A percentile compares a stretch with the other conserved stretches of the same genome.
Evolutionary conservation across 176 grass and related monocot species (phyloP).

Genomic region (Rhynchospora breviuscula): DNA sequence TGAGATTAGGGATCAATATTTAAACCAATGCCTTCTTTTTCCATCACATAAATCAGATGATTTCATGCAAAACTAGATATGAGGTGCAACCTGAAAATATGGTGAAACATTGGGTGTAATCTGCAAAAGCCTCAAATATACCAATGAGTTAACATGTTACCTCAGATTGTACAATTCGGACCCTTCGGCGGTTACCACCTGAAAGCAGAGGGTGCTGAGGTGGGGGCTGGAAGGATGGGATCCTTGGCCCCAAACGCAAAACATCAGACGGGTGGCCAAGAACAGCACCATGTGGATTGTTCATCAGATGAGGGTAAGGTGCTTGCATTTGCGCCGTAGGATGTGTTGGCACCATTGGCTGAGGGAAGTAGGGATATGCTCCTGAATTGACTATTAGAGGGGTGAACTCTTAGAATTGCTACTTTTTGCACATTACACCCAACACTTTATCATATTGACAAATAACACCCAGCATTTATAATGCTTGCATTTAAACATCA

Average conservation of each 20-base stretch:
- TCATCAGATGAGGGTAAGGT: slow-evolving; percentile 9
- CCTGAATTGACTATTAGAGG: slow-evolving; percentile 19
- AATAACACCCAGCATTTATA: neutral
- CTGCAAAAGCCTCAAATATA: neutral
- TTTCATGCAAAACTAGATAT: slow-evolving; percentile 3
- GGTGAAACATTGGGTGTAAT: neutral
- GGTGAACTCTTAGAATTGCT: slow-evolving; percentile 10
- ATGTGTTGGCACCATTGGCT: slow-evolving; percentile 20
- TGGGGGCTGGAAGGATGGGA: slow-evolving; percentile 6
- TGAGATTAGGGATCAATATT: neutral
- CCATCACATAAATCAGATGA: neutral
- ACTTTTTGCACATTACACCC: slow-evolving; percentile 17
- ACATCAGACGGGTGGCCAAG: neutral
- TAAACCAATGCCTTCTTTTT: neutral
- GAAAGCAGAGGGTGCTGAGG: slow-evolving; percentile 9
- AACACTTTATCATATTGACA: slow-evolving; percentile 10
- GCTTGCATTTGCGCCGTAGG: slow-evolving; percentile 9
- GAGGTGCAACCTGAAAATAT: neutral
- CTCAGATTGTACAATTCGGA: slow-evolving; percentile 4
- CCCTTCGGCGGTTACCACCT: neutral
- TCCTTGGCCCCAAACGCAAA: slow-evolving; percentile 9
- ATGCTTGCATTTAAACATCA: neutral
- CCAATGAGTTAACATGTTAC: slow-evolving; percentile 1
- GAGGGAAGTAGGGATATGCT: slow-evolving; percentile 22
- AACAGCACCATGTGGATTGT: neutral